These are phyloP conservation scores for Penicillium paxilli DNA, from an alignment of 495 filamentous ascomycete genomes.

Conservation along the genomic window DNA sequence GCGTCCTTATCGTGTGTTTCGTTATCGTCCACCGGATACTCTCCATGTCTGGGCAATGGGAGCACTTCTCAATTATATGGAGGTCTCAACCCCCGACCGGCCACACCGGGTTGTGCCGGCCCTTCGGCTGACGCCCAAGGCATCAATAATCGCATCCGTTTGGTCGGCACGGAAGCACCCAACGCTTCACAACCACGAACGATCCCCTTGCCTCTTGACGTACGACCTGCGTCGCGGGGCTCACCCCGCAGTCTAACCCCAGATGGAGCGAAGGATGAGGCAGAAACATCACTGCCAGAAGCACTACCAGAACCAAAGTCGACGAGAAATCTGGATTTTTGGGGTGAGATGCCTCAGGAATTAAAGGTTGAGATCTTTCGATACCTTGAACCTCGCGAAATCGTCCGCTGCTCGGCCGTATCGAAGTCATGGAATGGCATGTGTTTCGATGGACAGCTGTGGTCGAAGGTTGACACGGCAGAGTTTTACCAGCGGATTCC, in stretches of 20 bases:
- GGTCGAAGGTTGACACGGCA: constrained; percentile 80
- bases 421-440: constrained; percentile 77
- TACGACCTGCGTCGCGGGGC: constrained; percentile 51
- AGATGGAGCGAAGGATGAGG: constrained; percentile 35
- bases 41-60: constrained; percentile 48
- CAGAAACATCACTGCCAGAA: constrained; percentile 28
- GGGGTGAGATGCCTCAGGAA: constrained; percentile 79
- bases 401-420: constrained; percentile 79
- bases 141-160: constrained; percentile 49
- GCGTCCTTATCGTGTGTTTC: constrained; percentile 88
- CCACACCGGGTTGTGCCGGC: constrained; percentile 61
- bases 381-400: constrained; percentile 75
- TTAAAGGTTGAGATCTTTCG: constrained; percentile 75
- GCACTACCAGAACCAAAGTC: constrained; percentile 26
- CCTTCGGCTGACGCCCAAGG: constrained; percentile 32
- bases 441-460: constrained; percentile 95
- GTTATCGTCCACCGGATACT: constrained; percentile 62
- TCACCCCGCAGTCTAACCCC: constrained; percentile 20
- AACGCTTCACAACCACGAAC: constrained; percentile 33
- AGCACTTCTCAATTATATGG: constrained; percentile 63
- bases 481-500: constrained; percentile 87
- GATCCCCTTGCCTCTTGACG: constrained; percentile 64
- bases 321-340: constrained; percentile 65
- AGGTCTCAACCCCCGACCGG: constrained; percentile 54
- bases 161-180: constrained; percentile 42